These are phyloP conservation scores for Sporisorium iseilematis-ciliati DNA, from an alignment of 1,284 basidiomycete genomes.

Conservation along the genomic window DNA sequence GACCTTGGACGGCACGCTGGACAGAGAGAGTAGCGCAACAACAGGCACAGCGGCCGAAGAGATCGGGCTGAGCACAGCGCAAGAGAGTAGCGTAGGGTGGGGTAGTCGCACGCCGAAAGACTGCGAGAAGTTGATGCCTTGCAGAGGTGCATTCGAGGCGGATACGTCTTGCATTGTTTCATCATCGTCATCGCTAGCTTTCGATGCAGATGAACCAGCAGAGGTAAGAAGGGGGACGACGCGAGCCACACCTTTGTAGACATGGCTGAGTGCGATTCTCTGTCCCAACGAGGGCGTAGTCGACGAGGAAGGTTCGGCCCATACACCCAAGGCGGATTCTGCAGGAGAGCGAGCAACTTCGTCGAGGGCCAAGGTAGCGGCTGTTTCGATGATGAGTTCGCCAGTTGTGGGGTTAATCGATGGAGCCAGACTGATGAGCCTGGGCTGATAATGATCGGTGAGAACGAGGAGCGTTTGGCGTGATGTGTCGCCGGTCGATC, in stretches of 20 bases:
- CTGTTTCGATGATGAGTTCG: slow-evolving; percentile 19
- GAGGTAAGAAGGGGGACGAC: slow-evolving; percentile 37
- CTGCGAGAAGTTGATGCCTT: slow-evolving; percentile 19
- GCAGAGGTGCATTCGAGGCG: neutral
- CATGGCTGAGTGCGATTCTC: slow-evolving; percentile 43
- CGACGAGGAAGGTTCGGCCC: slow-evolving; percentile 27
- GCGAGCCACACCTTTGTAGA: slow-evolving; percentile 53
- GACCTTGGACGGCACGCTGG: slow-evolving; percentile 52
- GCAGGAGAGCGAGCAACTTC: slow-evolving; percentile 55
- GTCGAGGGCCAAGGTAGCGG: slow-evolving; percentile 47
- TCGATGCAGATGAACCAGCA: neutral
- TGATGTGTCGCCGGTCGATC: slow-evolving; percentile 7
- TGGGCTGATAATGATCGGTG: slow-evolving; percentile 59
- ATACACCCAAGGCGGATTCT: slow-evolving; percentile 48
- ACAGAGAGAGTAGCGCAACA: slow-evolving; percentile 62
- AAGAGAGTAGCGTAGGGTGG: slow-evolving; percentile 58
- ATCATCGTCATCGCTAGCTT: slow-evolving; percentile 15
- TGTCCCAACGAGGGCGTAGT: slow-evolving; percentile 9
- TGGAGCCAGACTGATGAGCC: slow-evolving; percentile 38
- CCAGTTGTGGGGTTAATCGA: slow-evolving; percentile 11
- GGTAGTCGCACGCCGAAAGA: slow-evolving; percentile 53
- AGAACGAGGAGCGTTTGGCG: slow-evolving; percentile 45
- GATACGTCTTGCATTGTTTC: slow-evolving; percentile 31
- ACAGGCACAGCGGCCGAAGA: slow-evolving; percentile 12
- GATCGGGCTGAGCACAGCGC: slow-evolving; percentile 41